phyloP scores from a whole-genome alignment of 1,139 yeast genomes.

The Blastobotrys elegans region DNA sequence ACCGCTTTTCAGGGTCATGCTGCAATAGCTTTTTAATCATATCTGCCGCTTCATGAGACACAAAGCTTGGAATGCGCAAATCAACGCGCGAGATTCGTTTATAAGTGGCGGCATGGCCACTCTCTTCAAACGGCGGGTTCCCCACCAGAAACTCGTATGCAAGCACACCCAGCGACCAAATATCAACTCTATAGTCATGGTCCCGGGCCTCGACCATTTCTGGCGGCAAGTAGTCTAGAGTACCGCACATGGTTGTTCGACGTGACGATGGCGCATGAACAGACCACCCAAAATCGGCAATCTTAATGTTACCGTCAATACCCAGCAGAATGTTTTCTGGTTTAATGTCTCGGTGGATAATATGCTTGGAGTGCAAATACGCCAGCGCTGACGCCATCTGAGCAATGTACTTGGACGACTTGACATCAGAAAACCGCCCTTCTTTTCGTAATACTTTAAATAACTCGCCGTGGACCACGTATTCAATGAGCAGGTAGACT shows the following conservation, averaged over 20 bases:
- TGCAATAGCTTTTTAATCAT: slow-evolving; percentile 57
- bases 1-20: slow-evolving; percentile 64
- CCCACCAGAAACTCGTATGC: slow-evolving; percentile 87
- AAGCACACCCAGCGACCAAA: slow-evolving; percentile 89
- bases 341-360: slow-evolving; percentile 87
- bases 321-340: slow-evolving; percentile 86
- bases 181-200: slow-evolving; percentile 76
- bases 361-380: slow-evolving; percentile 70
- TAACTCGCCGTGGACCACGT: slow-evolving; percentile 80
- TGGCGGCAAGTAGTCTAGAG: slow-evolving; percentile 90
- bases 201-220: slow-evolving; percentile 86
- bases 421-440: slow-evolving; percentile 62
- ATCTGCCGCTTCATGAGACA: slow-evolving; percentile 72
- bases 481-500: slow-evolving; percentile 81
- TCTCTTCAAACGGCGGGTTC: slow-evolving; percentile 83
- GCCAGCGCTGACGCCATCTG: slow-evolving; percentile 78
- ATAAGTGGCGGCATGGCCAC: slow-evolving; percentile 67
- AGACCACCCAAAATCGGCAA: slow-evolving; percentile 97
- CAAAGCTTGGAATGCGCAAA: slow-evolving; percentile 61
- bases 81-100: slow-evolving; percentile 75
- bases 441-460: slow-evolving; percentile 63
- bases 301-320: slow-evolving; percentile 64
- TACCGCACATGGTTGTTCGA: slow-evolving; percentile 87
- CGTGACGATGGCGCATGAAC: slow-evolving; percentile 54
- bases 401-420: slow-evolving; percentile 68